A percentile compares a stretch with the other conserved stretches of the same genome.
phyloP scores from a whole-genome alignment of 2,329 filamentous ascomycete species.

The Microascus cirrosus region DNA sequence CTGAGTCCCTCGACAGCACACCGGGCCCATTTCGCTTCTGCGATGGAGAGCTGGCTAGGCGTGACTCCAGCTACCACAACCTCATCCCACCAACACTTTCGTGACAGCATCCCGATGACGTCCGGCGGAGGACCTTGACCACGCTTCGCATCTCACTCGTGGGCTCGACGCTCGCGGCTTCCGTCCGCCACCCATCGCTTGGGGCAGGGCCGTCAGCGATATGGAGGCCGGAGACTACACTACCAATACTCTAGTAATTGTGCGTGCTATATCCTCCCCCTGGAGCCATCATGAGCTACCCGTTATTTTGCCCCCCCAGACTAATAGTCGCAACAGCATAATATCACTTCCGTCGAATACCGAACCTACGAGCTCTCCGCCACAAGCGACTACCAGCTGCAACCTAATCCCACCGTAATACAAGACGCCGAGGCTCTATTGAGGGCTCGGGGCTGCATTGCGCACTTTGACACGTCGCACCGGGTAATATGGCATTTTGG shows the following conservation, averaged over 20 bases:
- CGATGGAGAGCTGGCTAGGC: conserved; percentile 3
- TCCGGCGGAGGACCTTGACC: neutral
- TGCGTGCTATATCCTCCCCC: conserved; percentile 19
- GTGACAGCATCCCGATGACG: neutral
- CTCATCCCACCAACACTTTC: neutral
- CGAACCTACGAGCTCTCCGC: conserved; percentile 39
- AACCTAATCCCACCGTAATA: conserved; percentile 29
- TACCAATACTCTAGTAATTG: conserved; percentile 49
- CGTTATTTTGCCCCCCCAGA: neutral
- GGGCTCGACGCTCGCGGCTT: conserved; percentile 1
- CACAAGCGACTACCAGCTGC: conserved; percentile 16
- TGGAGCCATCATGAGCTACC: neutral
- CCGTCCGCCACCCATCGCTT: neutral
- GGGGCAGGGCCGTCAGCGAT: conserved; percentile 19
- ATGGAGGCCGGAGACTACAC: conserved; percentile 55
- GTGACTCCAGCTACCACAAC: neutral
- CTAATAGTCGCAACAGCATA: conserved; percentile 28
- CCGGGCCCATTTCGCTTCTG: neutral
- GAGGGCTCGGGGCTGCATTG: conserved; percentile 40
- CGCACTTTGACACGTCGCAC: conserved; percentile 37
- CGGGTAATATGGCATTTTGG: conserved; percentile 45
- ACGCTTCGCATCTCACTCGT: neutral
- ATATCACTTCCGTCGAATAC: conserved; percentile 42
- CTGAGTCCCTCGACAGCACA: neutral
- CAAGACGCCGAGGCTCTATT: conserved; percentile 40